These are phyloP conservation scores for Rutidosis leptorrhynchoides DNA, from an alignment of 129 eudicot species.

Conservation along the genomic window DNA sequence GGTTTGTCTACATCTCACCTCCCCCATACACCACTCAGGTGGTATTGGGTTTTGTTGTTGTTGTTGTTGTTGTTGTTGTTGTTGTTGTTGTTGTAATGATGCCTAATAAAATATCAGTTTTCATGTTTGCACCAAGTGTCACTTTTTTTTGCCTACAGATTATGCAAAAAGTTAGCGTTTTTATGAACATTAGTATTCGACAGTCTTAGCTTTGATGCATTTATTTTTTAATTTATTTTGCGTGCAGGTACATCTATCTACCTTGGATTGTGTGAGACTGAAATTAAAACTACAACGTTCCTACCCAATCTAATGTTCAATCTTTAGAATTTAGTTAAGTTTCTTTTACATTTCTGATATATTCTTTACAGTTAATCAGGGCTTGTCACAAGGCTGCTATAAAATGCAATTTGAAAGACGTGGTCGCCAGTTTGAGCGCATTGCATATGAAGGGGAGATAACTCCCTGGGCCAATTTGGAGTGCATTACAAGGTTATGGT, in stretches of 20 bases:
- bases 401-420: conserved; percentile 18
- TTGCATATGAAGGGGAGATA: conserved; percentile 5
- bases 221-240: neutral
- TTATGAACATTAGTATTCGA: too few species aligned
- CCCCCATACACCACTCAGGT: too few species aligned
- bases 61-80: too few species aligned
- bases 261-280: conserved; percentile 75
- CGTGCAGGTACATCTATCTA: conserved; percentile 63
- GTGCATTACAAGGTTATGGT: conserved; percentile 25
- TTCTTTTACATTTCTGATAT: neutral
- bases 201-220: too few species aligned
- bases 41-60: too few species aligned
- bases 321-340: neutral
- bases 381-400: conserved; percentile 18
- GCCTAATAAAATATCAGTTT: too few species aligned
- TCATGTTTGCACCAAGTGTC: too few species aligned
- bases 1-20: too few species aligned
- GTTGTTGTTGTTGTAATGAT: too few species aligned
- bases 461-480: conserved; percentile 31
- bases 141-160: too few species aligned
- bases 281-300: conserved; percentile 76
- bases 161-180: too few species aligned
- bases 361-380: conserved; percentile 1
- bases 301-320: neutral
- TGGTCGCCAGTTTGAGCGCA: conserved; percentile 16